Evolutionary conservation across 495 filamentous ascomycete species (phyloP).

Genomic region (Podospora didyma): DNA sequence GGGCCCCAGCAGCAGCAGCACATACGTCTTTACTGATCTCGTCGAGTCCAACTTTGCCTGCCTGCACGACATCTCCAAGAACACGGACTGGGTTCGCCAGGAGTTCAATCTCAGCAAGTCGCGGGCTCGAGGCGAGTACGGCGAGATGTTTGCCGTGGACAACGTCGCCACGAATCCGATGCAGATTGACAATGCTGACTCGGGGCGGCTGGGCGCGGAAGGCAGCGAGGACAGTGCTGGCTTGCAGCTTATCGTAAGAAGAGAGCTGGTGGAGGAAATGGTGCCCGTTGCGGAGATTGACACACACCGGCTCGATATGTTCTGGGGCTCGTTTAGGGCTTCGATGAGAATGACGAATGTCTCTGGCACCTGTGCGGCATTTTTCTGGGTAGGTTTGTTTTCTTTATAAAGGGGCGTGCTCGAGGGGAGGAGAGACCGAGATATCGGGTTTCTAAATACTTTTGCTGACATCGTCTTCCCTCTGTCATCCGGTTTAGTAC

Average conservation of each 20-base stretch:
- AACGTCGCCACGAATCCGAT: slow-evolving; percentile 57
- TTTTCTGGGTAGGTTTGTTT: slow-evolving; percentile 62
- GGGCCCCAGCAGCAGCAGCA: slow-evolving; percentile 34
- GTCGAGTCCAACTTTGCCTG: slow-evolving; percentile 67
- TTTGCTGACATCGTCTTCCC: background rate
- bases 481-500: slow-evolving; percentile 44
- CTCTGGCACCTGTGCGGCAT: slow-evolving; percentile 67
- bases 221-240: slow-evolving; percentile 27
- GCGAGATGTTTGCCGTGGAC: slow-evolving; percentile 51
- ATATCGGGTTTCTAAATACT: background rate
- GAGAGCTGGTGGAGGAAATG: slow-evolving; percentile 40
- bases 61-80: slow-evolving; percentile 37
- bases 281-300: slow-evolving; percentile 60
- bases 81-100: slow-evolving; percentile 61
- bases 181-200: slow-evolving; percentile 25
- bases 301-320: slow-evolving; percentile 52
- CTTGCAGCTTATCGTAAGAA: slow-evolving; percentile 56
- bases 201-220: slow-evolving; percentile 30
- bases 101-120: slow-evolving; percentile 55
- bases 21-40: slow-evolving; percentile 58
- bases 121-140: slow-evolving; percentile 57
- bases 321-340: slow-evolving; percentile 63
- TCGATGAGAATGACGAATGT: slow-evolving; percentile 57
- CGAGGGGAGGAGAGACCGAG: background rate
- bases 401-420: background rate